phyloP scores from a whole-genome alignment of 257 asterid genomes.

The Solanum paucissectum region DNA sequence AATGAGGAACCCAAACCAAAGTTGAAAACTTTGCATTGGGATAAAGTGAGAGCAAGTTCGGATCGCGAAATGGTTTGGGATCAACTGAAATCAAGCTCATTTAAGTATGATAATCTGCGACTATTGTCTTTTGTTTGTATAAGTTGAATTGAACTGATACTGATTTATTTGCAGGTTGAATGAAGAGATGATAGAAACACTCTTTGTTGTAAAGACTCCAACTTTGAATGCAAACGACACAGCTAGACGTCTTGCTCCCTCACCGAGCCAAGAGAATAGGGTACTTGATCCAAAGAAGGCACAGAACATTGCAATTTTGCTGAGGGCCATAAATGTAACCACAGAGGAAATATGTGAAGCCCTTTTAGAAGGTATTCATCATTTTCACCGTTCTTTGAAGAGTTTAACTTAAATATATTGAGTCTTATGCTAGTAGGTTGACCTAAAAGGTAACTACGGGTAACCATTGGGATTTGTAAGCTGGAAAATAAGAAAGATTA shows the following conservation, averaged over 20 bases:
- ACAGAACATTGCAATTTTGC: constrained; percentile 20
- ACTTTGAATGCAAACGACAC: not conserved
- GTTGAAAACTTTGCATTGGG: constrained; percentile 23
- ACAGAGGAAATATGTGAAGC: constrained; percentile 21
- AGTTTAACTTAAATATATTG: not conserved
- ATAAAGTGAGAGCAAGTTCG: constrained; percentile 22
- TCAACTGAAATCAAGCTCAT: constrained; percentile 23
- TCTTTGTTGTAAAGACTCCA: constrained; percentile 11
- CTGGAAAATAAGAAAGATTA: not conserved
- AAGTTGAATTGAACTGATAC: not conserved
- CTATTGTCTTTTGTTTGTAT: not conserved
- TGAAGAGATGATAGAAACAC: constrained; percentile 20
- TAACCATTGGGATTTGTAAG: not conserved
- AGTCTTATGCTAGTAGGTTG: not conserved
- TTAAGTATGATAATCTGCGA: constrained; percentile 4
- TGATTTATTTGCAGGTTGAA: constrained; percentile 9
- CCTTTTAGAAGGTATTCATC: constrained; percentile 8
- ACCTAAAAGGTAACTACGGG: not conserved
- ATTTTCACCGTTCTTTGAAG: not conserved
- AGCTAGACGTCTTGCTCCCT: not conserved
- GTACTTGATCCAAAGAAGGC: constrained; percentile 21
- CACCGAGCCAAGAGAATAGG: constrained; percentile 8
- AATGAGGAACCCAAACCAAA: constrained; percentile 10
- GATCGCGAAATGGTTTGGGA: constrained; percentile 23
- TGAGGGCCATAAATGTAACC: constrained; percentile 18